Percentiles rank a stretch among this genome's conserved stretches.
Conservation (phyloP, 2,329 filamentous ascomycete genomes). For the Scopulariopsis brevicaulis region DNA sequence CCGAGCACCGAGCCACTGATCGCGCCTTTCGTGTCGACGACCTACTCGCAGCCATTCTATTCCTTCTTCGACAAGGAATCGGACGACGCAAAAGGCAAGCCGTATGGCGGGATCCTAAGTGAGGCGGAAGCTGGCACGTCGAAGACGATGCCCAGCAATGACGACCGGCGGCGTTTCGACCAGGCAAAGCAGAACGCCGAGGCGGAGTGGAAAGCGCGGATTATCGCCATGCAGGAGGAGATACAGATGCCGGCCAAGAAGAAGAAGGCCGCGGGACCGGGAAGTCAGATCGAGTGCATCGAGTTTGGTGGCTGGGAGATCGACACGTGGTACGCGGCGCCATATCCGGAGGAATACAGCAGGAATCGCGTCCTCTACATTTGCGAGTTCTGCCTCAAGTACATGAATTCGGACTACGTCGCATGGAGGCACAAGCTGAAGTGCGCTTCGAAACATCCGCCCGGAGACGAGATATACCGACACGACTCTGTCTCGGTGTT, state of each 20-base stretch:
- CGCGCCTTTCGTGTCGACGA: conserved; percentile 43
- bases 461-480: conserved; percentile 95
- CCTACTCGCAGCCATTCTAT: conserved; percentile 70
- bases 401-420: conserved; percentile 98
- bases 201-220: conserved; percentile 72
- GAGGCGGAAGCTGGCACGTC: conserved; percentile 87
- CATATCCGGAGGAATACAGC: conserved; percentile 97
- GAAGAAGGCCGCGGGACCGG: conserved; percentile 70
- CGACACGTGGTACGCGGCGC: conserved; percentile 97
- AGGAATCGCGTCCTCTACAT: conserved; percentile 95
- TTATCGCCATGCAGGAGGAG: conserved; percentile 48
- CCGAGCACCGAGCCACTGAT: conserved; percentile 23
- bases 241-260: conserved; percentile 52
- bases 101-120: conserved; percentile 85
- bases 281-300: conserved; percentile 97
- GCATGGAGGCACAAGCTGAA: conserved; percentile 97
- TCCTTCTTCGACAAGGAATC: conserved; percentile 82
- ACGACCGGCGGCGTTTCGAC: conserved; percentile 80
- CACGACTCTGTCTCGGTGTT: conserved; percentile 88
- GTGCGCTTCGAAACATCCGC: conserved; percentile 91
- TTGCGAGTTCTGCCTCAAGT: conserved; percentile 97
- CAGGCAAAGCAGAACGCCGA: conserved; percentile 84
- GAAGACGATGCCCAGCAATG: conserved; percentile 69
- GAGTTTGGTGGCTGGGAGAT: conserved; percentile 97
- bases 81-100: conserved; percentile 83